A percentile compares a stretch with the other conserved stretches of the same genome.
These are phyloP conservation scores for Olyra latifolia DNA, from an alignment of 176 grass and related monocot genomes.

Conservation along the genomic window DNA sequence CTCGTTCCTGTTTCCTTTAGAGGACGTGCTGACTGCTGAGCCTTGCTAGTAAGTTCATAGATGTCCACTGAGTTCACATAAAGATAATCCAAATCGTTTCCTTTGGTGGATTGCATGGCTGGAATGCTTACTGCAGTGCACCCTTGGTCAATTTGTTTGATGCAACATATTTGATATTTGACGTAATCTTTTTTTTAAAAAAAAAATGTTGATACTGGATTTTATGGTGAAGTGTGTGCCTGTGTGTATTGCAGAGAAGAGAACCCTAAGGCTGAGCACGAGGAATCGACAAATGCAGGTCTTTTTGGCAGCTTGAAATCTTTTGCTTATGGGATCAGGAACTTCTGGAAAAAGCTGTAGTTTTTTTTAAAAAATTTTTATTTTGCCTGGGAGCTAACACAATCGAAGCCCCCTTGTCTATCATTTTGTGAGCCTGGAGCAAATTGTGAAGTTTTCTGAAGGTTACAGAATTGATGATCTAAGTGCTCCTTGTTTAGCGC, in stretches of 20 bases:
- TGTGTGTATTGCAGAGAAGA: constrained; percentile 46
- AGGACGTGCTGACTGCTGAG: neutral
- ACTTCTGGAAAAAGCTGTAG: constrained; percentile 71
- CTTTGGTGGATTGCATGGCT: neutral
- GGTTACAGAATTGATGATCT: constrained; percentile 11
- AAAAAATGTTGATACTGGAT: neutral
- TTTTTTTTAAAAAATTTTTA: constrained; percentile 4
- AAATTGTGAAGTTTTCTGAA: constrained; percentile 37
- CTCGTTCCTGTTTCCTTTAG: neutral
- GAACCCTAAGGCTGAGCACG: neutral
- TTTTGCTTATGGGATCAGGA: constrained; percentile 60
- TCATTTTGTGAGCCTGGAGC: constrained; percentile 22
- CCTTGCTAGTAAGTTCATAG: neutral
- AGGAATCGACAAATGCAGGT: constrained; percentile 26
- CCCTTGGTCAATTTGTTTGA: neutral
- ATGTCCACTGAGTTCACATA: neutral
- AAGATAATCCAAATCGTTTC: constrained; percentile 8
- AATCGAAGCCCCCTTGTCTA: neutral
- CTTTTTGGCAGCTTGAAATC: constrained; percentile 69
- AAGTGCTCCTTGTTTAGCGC: constrained; percentile 12
- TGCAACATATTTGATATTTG: neutral
- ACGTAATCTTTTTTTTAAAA: neutral
- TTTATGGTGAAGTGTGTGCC: constrained; percentile 15
- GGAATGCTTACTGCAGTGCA: neutral
- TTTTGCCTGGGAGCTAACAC: constrained; percentile 11